Base-by-base conservation (phyloP, 1,284 basidiomycete genomes). In the Cryptococcus sp. region DNA sequence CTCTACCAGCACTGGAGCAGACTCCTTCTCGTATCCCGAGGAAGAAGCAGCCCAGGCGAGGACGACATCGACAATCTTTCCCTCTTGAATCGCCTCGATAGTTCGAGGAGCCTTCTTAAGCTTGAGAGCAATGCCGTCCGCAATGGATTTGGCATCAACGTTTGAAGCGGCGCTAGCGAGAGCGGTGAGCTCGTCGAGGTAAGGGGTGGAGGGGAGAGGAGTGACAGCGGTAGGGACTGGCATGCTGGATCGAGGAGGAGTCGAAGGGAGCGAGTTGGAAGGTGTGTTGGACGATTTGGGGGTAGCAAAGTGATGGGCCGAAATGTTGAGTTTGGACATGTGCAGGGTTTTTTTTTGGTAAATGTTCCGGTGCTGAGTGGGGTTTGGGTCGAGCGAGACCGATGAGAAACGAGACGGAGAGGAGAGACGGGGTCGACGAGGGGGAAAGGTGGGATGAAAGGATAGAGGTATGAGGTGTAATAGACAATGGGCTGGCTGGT, bases 11-110 rank as follows among this genome's bases (percentile, higher is more conserved):
- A 97, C 84, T 31, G 87, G 84, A 14, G 87, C 87, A 16, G 87
- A 89, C 78, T 97, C 92, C 58, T 92, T 85, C 74, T 95, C 93
- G 68, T 84, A 91, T 40, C 85, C 87, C 22, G 85, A 88, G 75
- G 91, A 91, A 73, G 91, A 91, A 53, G 79, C 80, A 19, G 87
- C 83, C 74, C 87, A 92, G 19, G 70, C 59, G 46, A 86, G 78
- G 45, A 92, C 76, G 32, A 82, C 79, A 49, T 79, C 76, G 40
- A 90, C 72, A 38, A 92, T 55, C 34, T 61, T 59, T 43, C 56
- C 62, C 22, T 68, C 59, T 45, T 68, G 54, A 26, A 72, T 26
- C 34, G 68, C 64, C 19, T 71, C 60, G 38, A 71, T 52, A 12
- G 68, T 56, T 21, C 61, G 49, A 5, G 66, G 61, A 4, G 71